Evolutionary conservation across 257 asterid genomes (phyloP).

Genomic region (Lycium barbarum): DNA sequence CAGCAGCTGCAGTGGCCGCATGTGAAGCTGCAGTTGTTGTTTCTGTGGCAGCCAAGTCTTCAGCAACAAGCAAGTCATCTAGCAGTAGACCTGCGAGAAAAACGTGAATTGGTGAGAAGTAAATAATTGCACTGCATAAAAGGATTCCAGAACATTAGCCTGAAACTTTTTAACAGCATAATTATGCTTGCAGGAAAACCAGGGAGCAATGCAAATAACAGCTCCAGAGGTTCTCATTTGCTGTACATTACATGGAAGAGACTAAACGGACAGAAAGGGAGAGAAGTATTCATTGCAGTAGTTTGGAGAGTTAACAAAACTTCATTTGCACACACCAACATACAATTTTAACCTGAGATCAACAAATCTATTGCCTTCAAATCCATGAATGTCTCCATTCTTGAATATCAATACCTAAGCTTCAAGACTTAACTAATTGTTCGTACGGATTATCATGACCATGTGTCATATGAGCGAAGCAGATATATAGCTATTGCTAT

Average conservation of each 20-base stretch:
- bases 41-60: constrained; percentile 96
- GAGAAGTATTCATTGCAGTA: not conserved
- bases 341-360: not conserved
- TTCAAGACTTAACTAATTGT: not conserved
- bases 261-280: not conserved
- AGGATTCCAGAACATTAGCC: not conserved
- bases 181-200: not conserved
- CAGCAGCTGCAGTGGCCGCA: constrained; percentile 82
- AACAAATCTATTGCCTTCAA: not conserved
- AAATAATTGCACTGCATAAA: not conserved
- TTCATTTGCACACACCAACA: constrained; percentile 1
- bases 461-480: not conserved
- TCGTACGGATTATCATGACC: not conserved
- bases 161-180: not conserved
- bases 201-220: not conserved
- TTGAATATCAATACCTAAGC: not conserved
- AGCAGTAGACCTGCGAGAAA: constrained; percentile 71
- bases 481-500: constrained; percentile 2
- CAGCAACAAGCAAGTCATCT: constrained; percentile 96
- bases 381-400: not conserved
- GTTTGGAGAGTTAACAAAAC: constrained; percentile 1
- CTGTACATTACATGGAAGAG: not conserved
- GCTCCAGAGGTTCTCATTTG: constrained; percentile 17
- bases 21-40: constrained; percentile 96
- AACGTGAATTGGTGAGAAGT: constrained; percentile 10